Base-by-base conservation (phyloP, 2,329 filamentous ascomycete genomes). In the Hypoxylon sp. region DNA sequence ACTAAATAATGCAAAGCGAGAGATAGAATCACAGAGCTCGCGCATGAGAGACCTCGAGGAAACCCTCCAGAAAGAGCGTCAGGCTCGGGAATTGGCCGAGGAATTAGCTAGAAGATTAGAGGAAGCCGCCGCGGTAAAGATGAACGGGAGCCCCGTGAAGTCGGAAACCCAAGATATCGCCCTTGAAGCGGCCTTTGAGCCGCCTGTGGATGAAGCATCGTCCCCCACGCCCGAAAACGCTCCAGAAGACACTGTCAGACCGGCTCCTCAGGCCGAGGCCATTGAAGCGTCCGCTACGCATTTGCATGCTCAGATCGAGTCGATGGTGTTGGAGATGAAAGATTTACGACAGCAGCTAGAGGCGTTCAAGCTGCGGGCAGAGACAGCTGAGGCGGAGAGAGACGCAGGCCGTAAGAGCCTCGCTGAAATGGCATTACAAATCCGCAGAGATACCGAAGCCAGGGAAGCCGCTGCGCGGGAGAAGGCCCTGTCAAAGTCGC, bases 401-500 rank as follows among this genome's bases (percentile, higher is more conserved):
- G 89, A 91, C 61, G 85, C 88, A 46, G 89, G 90, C 60, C 90
- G 91, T 61, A 91, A 92, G 79, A 91, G 91, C 1, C 82, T 99
- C 49, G 91, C 92, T 0, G 93, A 97, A 77, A 96, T 98, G 93
- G 90, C 98, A 11, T 85, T 93, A 74, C 91, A 91, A 72, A 91
- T 98, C 62, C 89, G 94, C 59, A 86, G 85, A 74, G 90, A 94
- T 73, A 89, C 90, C 73, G 88, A 88, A 72, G 85, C 83, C 31
- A 82, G 78, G 70, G 83, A 81, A 72, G 81, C 80, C 33, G 83
- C 80, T n/a, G 81, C 81, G 2, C 81, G 82, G 35, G 79, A 81
- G 68, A 82, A 80, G 54, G 77, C 78, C 1, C 74, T 78, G 11
- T 82, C 81, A 37, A 75, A 77, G 54, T 72, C 75, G 55, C 73